Conservation (phyloP, 306 rosid genomes). For the Castanospermum australe region DNA sequence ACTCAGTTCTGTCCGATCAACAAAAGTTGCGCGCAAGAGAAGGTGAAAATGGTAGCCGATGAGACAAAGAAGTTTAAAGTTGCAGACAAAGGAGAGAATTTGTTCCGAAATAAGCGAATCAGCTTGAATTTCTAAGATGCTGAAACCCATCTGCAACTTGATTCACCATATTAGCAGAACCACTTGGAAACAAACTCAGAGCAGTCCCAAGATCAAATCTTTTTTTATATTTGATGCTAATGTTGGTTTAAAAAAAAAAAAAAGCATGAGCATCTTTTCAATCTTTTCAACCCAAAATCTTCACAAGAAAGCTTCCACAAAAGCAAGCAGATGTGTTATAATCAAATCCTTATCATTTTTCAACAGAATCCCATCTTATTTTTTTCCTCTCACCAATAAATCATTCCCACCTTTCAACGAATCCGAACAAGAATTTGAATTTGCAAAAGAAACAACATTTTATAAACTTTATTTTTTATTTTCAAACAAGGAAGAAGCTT, state of each 20-base stretch:
- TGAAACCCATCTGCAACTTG: constrained; percentile 18
- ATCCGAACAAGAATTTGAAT: constrained; percentile 40
- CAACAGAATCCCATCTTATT: constrained; percentile 42
- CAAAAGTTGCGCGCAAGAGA: too few relatives aligned
- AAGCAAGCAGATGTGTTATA: neutral
- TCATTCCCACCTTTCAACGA: constrained; percentile 24
- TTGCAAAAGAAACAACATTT: constrained; percentile 16
- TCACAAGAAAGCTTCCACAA: constrained; percentile 48
- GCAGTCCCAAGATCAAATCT: neutral
- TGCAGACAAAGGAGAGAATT: too few relatives aligned
- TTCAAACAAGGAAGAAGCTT: too few relatives aligned
- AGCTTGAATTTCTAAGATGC: constrained; percentile 12
- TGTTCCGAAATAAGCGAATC: too few relatives aligned
- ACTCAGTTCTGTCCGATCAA: too few relatives aligned
- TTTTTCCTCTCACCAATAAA: constrained; percentile 6
- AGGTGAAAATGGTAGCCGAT: too few relatives aligned
- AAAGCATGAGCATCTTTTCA: constrained; percentile 35
- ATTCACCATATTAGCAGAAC: constrained; percentile 1
- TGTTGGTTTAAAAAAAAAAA: constrained; percentile 42
- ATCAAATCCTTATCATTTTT: constrained; percentile 54
- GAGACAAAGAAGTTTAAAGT: too few relatives aligned
- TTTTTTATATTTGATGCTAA: constrained; percentile 19
- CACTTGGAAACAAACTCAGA: constrained; percentile 16
- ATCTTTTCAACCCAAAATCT: constrained; percentile 48
- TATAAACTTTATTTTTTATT: too few relatives aligned